A percentile compares a stretch with the other conserved stretches of the same genome.
These are phyloP conservation scores for Tetracladium maxilliforme DNA, from an alignment of 2,329 filamentous ascomycete species.

Conservation along the genomic window DNA sequence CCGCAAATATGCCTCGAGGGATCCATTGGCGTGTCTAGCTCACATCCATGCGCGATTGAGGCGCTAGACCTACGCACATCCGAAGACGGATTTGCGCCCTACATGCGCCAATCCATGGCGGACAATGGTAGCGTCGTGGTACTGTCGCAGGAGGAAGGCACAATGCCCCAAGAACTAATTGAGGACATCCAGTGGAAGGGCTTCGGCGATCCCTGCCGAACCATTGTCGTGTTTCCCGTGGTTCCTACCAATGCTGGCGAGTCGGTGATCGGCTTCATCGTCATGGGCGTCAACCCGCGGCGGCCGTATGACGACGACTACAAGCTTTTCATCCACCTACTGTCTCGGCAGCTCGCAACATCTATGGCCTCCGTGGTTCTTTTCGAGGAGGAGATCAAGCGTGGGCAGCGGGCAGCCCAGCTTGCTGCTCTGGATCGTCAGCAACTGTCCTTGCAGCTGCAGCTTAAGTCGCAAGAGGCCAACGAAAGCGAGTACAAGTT, in stretches of 20 bases:
- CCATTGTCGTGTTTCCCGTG: slow-evolving; percentile 65
- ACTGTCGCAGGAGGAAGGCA: slow-evolving; percentile 50
- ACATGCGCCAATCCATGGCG: slow-evolving; percentile 60
- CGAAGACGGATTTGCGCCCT: slow-evolving; percentile 59
- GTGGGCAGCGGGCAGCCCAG: slow-evolving; percentile 58
- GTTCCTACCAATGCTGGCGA: slow-evolving; percentile 60
- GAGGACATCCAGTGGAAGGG: slow-evolving; percentile 20
- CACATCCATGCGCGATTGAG: slow-evolving; percentile 44
- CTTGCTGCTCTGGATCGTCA: slow-evolving; percentile 64
- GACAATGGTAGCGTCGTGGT: slow-evolving; percentile 51
- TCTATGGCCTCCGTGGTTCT: slow-evolving; percentile 70
- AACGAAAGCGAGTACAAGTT: slow-evolving; percentile 63
- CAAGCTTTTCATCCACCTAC: slow-evolving; percentile 58
- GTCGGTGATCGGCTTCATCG: slow-evolving; percentile 60
- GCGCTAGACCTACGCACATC: slow-evolving; percentile 56
- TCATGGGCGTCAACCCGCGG: slow-evolving; percentile 66
- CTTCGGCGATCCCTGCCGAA: slow-evolving; percentile 53
- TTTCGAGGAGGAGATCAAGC: slow-evolving; percentile 69
- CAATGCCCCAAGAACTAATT: slow-evolving; percentile 11
- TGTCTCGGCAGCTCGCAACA: slow-evolving; percentile 63
- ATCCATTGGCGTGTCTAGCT: slow-evolving; percentile 49
- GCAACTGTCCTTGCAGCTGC: slow-evolving; percentile 62
- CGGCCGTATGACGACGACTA: slow-evolving; percentile 73
- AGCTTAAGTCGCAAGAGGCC: slow-evolving; percentile 45
- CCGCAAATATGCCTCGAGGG: slow-evolving; percentile 59